These are phyloP conservation scores for Salix dunnii DNA, from an alignment of 345 rosid species.

Conservation along the genomic window DNA sequence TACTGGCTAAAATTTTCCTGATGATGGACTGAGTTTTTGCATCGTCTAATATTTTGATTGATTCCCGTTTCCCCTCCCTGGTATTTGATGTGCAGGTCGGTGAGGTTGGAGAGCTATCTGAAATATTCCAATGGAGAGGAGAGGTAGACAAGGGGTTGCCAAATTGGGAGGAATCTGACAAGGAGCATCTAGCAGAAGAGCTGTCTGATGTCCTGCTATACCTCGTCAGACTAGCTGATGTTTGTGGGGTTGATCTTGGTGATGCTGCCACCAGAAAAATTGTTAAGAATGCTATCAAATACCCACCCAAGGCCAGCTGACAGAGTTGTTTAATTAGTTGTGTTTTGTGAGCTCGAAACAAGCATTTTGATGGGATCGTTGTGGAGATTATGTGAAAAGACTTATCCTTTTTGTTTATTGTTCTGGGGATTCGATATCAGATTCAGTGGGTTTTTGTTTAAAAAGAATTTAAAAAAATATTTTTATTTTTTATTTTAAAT, in stretches of 20 bases:
- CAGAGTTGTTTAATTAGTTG: neutral
- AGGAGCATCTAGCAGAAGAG: constrained; percentile 50
- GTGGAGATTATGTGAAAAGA: neutral
- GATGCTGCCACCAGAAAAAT: constrained; percentile 41
- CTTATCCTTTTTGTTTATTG: neutral
- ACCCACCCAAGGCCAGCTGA: constrained; percentile 31
- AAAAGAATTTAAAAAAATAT: too few species aligned
- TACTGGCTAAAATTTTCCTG: neutral
- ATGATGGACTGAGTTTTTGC: neutral
- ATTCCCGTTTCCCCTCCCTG: neutral
- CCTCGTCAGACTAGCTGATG: constrained; percentile 45
- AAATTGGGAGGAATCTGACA: constrained; percentile 41
- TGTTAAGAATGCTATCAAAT: constrained; percentile 43
- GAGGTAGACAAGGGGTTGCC: constrained; percentile 50
- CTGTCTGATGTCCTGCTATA: constrained; percentile 49
- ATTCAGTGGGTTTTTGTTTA: too few species aligned
- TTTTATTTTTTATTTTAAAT: too few species aligned
- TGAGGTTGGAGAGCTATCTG: constrained; percentile 40
- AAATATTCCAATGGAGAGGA: constrained; percentile 52
- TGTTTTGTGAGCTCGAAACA: neutral
- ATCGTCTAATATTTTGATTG: neutral
- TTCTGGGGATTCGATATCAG: neutral
- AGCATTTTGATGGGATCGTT: constrained; percentile 3
- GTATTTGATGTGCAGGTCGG: constrained; percentile 27
- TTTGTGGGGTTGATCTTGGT: constrained; percentile 47